These are phyloP conservation scores for Pseudozyma thailandica DNA, from an alignment of 1,284 basidiomycete species.

Conservation along the genomic window DNA sequence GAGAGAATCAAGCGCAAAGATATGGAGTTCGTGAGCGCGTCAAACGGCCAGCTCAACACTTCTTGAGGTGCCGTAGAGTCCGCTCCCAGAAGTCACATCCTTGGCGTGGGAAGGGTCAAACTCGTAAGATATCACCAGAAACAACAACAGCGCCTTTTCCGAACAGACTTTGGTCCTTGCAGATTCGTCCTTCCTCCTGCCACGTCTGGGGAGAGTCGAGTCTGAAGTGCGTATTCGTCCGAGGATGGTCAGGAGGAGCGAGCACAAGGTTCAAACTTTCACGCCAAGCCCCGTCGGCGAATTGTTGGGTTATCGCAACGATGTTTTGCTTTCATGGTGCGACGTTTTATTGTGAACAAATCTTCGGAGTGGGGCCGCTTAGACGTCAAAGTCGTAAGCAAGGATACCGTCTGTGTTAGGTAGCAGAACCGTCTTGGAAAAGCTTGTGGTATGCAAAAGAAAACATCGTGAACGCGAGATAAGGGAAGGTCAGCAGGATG, in stretches of 20 bases:
- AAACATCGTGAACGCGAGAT: not conserved
- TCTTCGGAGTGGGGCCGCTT: not conserved
- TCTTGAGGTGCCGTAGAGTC: not conserved
- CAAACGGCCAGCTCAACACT: too few species aligned
- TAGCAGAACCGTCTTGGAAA: slow-evolving; percentile 55
- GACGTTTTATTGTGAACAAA: not conserved
- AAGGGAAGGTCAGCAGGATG: not conserved
- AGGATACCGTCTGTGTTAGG: slow-evolving; percentile 59
- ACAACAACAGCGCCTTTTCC: not conserved
- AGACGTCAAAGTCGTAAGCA: slow-evolving; percentile 61
- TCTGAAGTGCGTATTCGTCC: not conserved
- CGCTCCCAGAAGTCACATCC: slow-evolving; percentile 2
- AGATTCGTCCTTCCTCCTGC: not conserved
- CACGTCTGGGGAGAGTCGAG: not conserved
- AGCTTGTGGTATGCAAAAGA: slow-evolving; percentile 45
- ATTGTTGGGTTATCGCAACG: not conserved
- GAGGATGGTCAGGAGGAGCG: not conserved
- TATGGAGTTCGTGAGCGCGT: too few species aligned
- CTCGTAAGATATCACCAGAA: not conserved
- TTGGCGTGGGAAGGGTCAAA: slow-evolving; percentile 9
- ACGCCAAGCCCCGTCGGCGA: slow-evolving; percentile 1
- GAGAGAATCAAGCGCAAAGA: too few species aligned
- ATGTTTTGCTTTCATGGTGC: not conserved
- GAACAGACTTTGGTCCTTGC: not conserved
- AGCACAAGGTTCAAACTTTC: not conserved